Evolutionary conservation across 768 basidiomycete genomes (phyloP), one percentile per base, ranked within the genome.

Genomic region (Paxillus ammoniavirescens): DNA sequence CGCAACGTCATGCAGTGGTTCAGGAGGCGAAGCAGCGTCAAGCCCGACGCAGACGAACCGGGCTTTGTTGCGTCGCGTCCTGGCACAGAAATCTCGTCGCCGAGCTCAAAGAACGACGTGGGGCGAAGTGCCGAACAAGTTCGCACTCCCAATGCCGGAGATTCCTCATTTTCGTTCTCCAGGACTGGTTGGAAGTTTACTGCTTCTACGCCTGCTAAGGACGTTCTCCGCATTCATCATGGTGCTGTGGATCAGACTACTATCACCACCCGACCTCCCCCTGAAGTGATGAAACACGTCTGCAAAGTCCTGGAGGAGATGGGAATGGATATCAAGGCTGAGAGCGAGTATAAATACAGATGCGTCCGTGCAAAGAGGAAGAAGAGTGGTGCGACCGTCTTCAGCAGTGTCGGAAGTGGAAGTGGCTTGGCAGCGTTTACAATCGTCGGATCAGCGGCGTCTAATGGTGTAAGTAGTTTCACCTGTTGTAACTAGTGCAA

Each of bases 1-100:
- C 85, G 86, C 69, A 93, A 89, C 65, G 97, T 99, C 49, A 98
- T 98, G 96, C 87, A 94, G 60, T 99, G 97, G 97, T 98, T 99
- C 82, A 79, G 89, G 70, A 81, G 80, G 51, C 82, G 80, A 72
- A 86, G 84, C 64, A 87, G 82, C 3, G 68, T 46, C 49, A 70
- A 67, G 63, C 66, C 60, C 52, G 70, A 63, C 38, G 60, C 53
- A 47, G 72, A 64, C 23, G 62, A 54, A 28, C 58, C 57, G 21
- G 36, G 54, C 14, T 21, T 55, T 7, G 57, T 52, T 4, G 12
- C 50, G 1, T 2, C 55, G 6, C 69, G 60, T 0, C 54, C 61
- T 28, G 65, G 65, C 40, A 57, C 62, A 17, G 59, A 65, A 17
- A 44, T 63, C 13, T 58, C 67, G 4, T 71, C 69, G 10, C 67